Base-by-base conservation (phyloP, 139 green algal species). In the Coelastrella sp. region DNA sequence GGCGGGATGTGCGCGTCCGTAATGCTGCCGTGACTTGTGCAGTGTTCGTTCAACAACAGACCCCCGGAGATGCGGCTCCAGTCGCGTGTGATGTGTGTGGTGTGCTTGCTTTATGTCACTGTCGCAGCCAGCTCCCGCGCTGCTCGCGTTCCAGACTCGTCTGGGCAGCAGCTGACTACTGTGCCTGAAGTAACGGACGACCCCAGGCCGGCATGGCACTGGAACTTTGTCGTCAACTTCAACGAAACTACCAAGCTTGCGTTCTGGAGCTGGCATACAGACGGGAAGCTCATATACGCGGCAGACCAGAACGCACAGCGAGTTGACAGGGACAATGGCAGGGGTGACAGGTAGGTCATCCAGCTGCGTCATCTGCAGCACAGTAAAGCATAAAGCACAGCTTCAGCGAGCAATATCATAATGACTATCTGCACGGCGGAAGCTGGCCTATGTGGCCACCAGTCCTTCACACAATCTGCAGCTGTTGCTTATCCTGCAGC, bases 161-260 rank as follows among this genome's bases (percentile, higher is more conserved):
- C 17, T 76, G 14, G 3, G 22, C 68, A 76, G 68, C 68, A 76
- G 14, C 8, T 22, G 14, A 10, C 68, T 32, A 10, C 5, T 47
- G 5, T 8, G 3, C 14, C 17, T 32, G 8, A 8, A 10, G 16
- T 76, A 10, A 2, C n/a, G 17, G 68, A 22, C 22, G 78, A 84
- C 7, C 81, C 81, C 16, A 47, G n/a, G 7, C 81, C 81, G 7
- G 60, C 65, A 4, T 87, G 81, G 54, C 89, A 95, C 6, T 92
- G 87, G 3, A 95, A 98, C 90, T 88, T 98, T 78, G 84, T 90
- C 57, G 94, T 87, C 32, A 91, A 92, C 17, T 98, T 98, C 89
- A 96, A 85, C 54, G 98, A 97, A 95, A 98, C 98, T 87, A 98
- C 96, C 3, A 97, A 98, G 90, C 95, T 98, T 90, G 86, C 98